Percentiles rank a stretch among this genome's conserved stretches.
phyloP scores from a whole-genome alignment of 2,329 filamentous ascomycete species.

The Beauveria australis region DNA sequence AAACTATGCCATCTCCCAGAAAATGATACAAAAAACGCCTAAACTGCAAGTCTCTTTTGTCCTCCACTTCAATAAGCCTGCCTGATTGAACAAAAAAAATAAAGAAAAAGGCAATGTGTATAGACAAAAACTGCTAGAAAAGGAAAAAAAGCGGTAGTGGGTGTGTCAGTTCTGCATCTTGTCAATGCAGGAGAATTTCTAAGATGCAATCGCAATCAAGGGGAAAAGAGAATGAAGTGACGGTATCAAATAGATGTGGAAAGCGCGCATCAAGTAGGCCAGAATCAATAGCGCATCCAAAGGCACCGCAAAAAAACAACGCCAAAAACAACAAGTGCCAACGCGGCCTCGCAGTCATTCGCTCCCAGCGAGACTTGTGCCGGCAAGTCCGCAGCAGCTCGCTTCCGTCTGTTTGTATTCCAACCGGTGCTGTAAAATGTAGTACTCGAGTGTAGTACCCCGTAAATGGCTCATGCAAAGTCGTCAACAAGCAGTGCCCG shows the following conservation, averaged over 20 bases:
- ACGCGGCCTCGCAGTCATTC: background rate
- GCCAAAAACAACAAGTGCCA: background rate
- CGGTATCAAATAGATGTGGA: background rate
- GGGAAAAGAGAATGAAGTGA: background rate
- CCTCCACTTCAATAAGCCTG: background rate
- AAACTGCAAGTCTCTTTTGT: background rate
- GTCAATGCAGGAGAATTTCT: background rate
- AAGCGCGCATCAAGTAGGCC: background rate
- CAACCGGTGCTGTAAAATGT: constrained; percentile 3
- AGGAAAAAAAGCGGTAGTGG: background rate
- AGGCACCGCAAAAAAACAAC: background rate
- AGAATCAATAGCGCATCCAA: background rate
- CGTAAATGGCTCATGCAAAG: constrained; percentile 45
- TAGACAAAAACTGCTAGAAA: background rate
- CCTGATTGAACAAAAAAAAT: background rate
- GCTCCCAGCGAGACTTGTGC: background rate
- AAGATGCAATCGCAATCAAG: constrained; percentile 8
- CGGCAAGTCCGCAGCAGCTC: background rate
- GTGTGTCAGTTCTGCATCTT: background rate
- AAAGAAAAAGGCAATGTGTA: background rate
- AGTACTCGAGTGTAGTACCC: constrained; percentile 18
- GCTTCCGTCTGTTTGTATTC: constrained; percentile 1
- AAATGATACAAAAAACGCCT: constrained; percentile 1
- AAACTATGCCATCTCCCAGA: background rate
- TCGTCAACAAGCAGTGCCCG: constrained; percentile 27